Percentiles rank a stretch among this genome's conserved stretches.
phyloP scores from a whole-genome alignment of 805 yeast genomes.

The Starmerella stellata region DNA sequence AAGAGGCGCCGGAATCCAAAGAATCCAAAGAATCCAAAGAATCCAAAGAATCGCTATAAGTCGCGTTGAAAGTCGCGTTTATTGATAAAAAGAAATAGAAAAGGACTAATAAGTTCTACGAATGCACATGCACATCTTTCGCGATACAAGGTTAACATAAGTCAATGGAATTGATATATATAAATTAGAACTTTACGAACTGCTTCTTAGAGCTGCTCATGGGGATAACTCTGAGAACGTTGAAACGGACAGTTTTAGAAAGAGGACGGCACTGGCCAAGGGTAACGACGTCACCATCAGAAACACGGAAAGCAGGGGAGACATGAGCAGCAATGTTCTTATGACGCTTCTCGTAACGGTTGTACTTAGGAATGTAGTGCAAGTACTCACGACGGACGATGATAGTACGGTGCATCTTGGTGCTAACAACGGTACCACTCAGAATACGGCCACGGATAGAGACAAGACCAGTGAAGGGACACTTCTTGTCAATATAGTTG shows the following conservation, averaged over 20 bases:
- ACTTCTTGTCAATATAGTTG: conserved; percentile 97
- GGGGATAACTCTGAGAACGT: conserved; percentile 89
- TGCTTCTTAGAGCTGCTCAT: conserved; percentile 75
- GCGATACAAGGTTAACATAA: neutral
- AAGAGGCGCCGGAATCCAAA: neutral
- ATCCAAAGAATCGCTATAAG: too few species aligned
- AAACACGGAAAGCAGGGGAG: conserved; percentile 99
- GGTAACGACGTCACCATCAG: conserved; percentile 96
- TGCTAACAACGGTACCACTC: conserved; percentile 98
- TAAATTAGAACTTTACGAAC: conserved; percentile 82
- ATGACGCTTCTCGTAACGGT: conserved; percentile 99
- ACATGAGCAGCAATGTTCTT: conserved; percentile 99
- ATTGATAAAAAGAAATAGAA: too few species aligned
- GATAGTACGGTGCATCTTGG: conserved; percentile 99
- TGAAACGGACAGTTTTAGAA: conserved; percentile 98
- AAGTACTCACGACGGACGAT: conserved; percentile 99
- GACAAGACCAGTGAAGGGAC: conserved; percentile 94
- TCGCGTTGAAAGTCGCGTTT: too few species aligned
- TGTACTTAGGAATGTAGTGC: conserved; percentile 98
- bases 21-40: neutral
- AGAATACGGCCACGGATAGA: conserved; percentile 99
- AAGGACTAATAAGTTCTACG: too few species aligned
- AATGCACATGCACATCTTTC: too few species aligned
- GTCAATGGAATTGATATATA: neutral
- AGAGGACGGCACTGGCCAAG: conserved; percentile 99